Percentiles rank a stretch among this genome's conserved stretches.
Conservation (phyloP, 352 stramenopile genomes). For the Phytophthora gonapodyides region DNA sequence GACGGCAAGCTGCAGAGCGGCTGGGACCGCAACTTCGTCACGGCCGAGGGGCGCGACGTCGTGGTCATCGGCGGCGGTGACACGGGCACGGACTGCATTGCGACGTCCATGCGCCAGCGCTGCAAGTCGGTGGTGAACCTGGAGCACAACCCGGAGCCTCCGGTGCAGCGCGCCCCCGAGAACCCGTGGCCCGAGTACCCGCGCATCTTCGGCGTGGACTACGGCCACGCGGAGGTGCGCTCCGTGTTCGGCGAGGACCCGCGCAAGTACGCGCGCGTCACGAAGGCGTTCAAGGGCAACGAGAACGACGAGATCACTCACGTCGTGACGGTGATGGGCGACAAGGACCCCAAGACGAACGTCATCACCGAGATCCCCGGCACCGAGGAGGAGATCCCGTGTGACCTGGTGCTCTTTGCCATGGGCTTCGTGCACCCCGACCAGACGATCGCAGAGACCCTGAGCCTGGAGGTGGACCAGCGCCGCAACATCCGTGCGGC, state of each 20-base stretch:
- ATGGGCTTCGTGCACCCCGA: constrained; percentile 98
- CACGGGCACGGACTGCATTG: constrained; percentile 98
- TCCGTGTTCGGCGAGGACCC: constrained; percentile 93
- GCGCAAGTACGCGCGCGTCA: constrained; percentile 75
- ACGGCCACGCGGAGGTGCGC: constrained; percentile 96
- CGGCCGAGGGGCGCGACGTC: constrained; percentile 97
- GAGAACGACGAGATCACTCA: constrained; percentile 77
- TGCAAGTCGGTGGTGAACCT: constrained; percentile 98
- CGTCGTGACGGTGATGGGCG: constrained; percentile 59
- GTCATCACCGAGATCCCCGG: constrained; percentile 66
- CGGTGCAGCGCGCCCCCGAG: constrained; percentile 85
- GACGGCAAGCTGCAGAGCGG: constrained; percentile 96
- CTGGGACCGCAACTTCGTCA: constrained; percentile 96
- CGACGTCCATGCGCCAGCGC: constrained; percentile 96
- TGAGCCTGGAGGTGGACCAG: constrained; percentile 94
- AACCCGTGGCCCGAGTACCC: constrained; percentile 99
- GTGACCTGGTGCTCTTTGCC: constrained; percentile 95
- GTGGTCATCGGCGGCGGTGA: constrained; percentile 98
- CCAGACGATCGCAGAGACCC: constrained; percentile 86
- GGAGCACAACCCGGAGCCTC: constrained; percentile 95
- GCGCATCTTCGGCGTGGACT: constrained; percentile 97
- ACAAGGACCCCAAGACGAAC: constrained; percentile 77
- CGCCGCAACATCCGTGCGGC: constrained; percentile 93
- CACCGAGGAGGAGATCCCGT: constrained; percentile 94
- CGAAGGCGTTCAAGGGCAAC: constrained; percentile 82